Evolutionary conservation across 139 green algal species (phyloP), one percentile per base, ranked within the genome.

Genomic region (Chlorella sp.): DNA sequence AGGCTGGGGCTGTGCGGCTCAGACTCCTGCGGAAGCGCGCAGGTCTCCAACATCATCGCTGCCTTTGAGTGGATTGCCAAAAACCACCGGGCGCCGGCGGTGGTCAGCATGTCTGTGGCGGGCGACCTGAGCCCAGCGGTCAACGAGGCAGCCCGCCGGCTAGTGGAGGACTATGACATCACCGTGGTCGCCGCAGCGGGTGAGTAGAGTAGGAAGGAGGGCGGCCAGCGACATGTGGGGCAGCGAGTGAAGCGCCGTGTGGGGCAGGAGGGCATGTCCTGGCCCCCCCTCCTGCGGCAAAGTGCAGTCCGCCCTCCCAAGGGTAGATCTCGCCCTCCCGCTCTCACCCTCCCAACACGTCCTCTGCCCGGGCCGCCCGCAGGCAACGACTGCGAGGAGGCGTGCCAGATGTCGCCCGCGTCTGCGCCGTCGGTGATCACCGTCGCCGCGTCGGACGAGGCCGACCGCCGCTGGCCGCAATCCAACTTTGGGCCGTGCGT

Each of bases 81-180:
- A 1, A 89, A 93, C 60, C 65, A 65, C 60, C 42, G 80, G 48
- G 23, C 38, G 1, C 83, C 82, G 23, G 90, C 89, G 17, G 80
- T 93, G 46, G 82, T 90, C 8, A 74, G 60, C 45, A 87, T 94
- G 85, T 91, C 83, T 31, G 71, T 94, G 42, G 84, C 76, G 1
- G 88, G 87, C 9, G 71, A 79, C 5, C 66, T 73, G 6, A 79
- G 81, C 8, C 40, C 63, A 5, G 62, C 84, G 0, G 62, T 94
- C 31, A 90, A 94, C 43, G 79, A 88, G 48, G 90, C 89, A 1
- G 77, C 85, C 8, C 73, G 82, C 15, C 53, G 74, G 43, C 74
- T 91, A 27, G 67, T 76, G 31, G 71, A 73, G 46, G 17, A 14
- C 46, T 17, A 40, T 31, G 14, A 38, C 9, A 64, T 31, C 56